These are phyloP conservation scores for Termitomyces sp. DNA, from an alignment of 768 basidiomycete genomes.

Conservation along the genomic window DNA sequence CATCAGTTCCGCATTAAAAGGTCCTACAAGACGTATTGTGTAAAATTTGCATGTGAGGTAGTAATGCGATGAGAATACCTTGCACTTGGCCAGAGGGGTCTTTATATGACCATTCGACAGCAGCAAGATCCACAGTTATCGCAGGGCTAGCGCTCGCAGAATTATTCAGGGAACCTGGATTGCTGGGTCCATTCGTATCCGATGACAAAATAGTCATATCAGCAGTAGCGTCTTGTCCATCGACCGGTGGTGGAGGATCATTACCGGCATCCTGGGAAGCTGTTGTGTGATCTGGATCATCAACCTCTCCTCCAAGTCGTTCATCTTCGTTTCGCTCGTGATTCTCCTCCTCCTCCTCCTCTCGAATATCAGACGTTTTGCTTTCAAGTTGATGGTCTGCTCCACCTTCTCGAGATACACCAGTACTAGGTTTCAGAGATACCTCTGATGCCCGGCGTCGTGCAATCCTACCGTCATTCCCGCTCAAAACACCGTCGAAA, in stretches of 20 bases:
- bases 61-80: conserved; percentile 42
- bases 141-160: conserved; percentile 25
- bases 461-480: conserved; percentile 65
- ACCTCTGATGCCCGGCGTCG: conserved; percentile 59
- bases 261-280: neutral
- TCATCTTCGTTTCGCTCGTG: conserved; percentile 3
- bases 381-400: conserved; percentile 32
- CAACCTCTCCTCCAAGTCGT: neutral
- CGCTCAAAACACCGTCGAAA: conserved; percentile 69
- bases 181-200: conserved; percentile 11
- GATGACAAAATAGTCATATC: conserved; percentile 13
- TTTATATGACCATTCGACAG: conserved; percentile 85
- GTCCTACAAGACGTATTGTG: conserved; percentile 44
- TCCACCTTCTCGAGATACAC: conserved; percentile 29
- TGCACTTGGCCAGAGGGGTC: conserved; percentile 91
- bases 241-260: neutral
- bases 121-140: conserved; percentile 46
- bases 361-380: conserved; percentile 47
- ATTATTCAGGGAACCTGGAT: conserved; percentile 8
- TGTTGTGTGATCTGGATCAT: neutral
- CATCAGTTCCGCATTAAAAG: conserved; percentile 86
- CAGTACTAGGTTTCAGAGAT: conserved; percentile 34
- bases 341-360: conserved; percentile 56
- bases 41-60: conserved; percentile 4
- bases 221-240: conserved; percentile 2